Evolutionary conservation across 768 basidiomycete genomes (phyloP), one percentile per base, ranked within the genome.

Genomic region (Plicaturopsis crispa): DNA sequence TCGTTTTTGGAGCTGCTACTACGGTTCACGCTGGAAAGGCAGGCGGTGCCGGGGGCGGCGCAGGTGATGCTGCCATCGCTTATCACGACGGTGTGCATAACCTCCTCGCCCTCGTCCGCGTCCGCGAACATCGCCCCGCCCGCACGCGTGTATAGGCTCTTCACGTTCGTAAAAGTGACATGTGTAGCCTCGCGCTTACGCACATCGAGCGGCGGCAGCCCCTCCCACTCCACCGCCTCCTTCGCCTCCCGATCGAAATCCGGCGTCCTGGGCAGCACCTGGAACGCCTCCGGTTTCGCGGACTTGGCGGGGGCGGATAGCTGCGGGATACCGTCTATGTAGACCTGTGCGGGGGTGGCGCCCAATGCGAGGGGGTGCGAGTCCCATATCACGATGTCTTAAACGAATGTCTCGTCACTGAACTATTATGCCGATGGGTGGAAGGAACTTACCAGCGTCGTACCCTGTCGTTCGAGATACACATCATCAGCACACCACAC

Each of bases 281-380:
- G 62, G 23, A 61, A 63, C 62, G 68, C 69, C 32, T 63, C 51
- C 17, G 67, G 62, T 39, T 73, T 62, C 13, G 52, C 54, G 1
- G 56, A 53, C 41, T 68, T 62, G 4, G 59, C 48, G 13, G 69
- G 68, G n/a, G 62, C 56, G 33, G 66, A 65, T 36, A 84, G 67
- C 49, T 93, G 89, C 3, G 76, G 53, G 41, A 89, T 78, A 2
- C 90, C 90, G 55, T 96, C 91, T 46, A 93, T 85, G 68, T 80
- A 93, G 19, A 86, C 77, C 40, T 80, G 77, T 10, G 63, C 53
- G 0, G 87, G 88, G 0, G 83, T 86, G 3, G 87, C 80, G 38
- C 81, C 85, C 16, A 86, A 61, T 20, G 69, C 67, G 20, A 90
- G 66, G 1, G 88, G 88, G 57, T 87, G 82, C 3, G 75, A 76